phyloP scores from a whole-genome alignment of 805 yeast species.

The Cyberlindnera petersonii region DNA sequence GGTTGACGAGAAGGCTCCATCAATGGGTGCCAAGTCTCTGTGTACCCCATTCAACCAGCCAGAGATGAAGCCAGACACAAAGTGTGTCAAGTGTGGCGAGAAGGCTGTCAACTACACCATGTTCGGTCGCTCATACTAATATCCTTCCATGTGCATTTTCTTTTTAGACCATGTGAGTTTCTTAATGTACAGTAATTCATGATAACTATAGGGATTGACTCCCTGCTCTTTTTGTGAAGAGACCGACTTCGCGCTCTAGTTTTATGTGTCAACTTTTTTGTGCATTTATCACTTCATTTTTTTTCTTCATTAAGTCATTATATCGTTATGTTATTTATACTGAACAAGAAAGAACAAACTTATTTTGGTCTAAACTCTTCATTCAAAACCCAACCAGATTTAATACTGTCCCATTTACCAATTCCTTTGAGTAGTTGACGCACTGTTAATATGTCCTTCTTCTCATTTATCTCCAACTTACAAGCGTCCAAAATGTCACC shows the following conservation, averaged over 20 bases:
- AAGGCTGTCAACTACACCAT: slow-evolving; percentile 80
- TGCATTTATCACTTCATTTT: background rate
- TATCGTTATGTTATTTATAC: too few species aligned
- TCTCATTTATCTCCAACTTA: slow-evolving; percentile 38
- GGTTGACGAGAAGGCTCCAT: slow-evolving; percentile 93
- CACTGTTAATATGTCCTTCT: slow-evolving; percentile 54
- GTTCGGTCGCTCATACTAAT: slow-evolving; percentile 94
- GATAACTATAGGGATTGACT: too few species aligned
- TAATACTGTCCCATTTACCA: slow-evolving; percentile 59
- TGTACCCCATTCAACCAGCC: slow-evolving; percentile 97
- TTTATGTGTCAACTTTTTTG: too few species aligned
- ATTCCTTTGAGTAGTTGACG: slow-evolving; percentile 66
- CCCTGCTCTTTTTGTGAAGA: too few species aligned
- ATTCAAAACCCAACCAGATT: slow-evolving; percentile 63
- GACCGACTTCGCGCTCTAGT: too few species aligned
- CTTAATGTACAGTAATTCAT: too few species aligned
- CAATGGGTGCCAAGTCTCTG: slow-evolving; percentile 98
- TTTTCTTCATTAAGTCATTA: background rate
- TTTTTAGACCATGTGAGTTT: too few species aligned
- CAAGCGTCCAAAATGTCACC: slow-evolving; percentile 41
- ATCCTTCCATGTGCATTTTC: background rate
- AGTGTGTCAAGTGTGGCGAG: slow-evolving; percentile 81
- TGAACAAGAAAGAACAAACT: background rate
- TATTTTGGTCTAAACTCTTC: slow-evolving; percentile 39
- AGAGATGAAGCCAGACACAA: slow-evolving; percentile 67